phyloP scores from a whole-genome alignment of 176 grass and related monocot genomes.

The Musa troglodytarum region DNA sequence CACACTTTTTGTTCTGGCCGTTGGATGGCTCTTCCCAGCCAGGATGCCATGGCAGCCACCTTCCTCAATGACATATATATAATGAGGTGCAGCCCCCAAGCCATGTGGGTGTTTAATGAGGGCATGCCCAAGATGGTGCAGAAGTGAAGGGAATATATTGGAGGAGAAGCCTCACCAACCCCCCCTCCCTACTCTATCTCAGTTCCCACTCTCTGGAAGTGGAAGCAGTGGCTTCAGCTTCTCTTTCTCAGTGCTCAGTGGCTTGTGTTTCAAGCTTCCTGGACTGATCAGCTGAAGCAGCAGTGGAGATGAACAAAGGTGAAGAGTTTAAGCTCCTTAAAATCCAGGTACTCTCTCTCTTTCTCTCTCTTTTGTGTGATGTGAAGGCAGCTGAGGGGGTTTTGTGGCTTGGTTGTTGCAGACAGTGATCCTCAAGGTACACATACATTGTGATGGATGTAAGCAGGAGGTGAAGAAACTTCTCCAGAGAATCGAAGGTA shows the following conservation, averaged over 20 bases:
- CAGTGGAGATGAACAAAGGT: constrained; percentile 62
- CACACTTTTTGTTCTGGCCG: constrained; percentile 11
- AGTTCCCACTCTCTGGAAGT: too few relatives aligned
- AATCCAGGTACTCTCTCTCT: constrained; percentile 53
- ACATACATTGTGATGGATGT: constrained; percentile 99
- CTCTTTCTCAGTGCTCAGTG: too few relatives aligned
- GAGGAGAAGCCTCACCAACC: too few relatives aligned
- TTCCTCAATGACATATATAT: background rate
- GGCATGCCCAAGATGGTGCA: background rate
- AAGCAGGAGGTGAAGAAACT: constrained; percentile 93
- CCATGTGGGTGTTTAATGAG: background rate
- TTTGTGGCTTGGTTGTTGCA: constrained; percentile 23
- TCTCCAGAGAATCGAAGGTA: constrained; percentile 96
- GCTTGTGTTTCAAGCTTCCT: too few relatives aligned
- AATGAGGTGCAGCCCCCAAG: background rate
- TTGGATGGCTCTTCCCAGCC: constrained; percentile 22
- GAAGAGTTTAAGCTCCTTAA: constrained; percentile 98
- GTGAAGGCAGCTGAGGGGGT: constrained; percentile 5
- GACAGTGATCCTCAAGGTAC: constrained; percentile 85
- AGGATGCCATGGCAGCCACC: background rate
- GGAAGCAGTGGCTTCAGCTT: too few relatives aligned
- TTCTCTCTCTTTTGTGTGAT: background rate
- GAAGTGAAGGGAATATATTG: too few relatives aligned
- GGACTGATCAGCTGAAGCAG: constrained; percentile 15
- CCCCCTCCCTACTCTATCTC: too few relatives aligned